phyloP scores from a whole-genome alignment of 106 monocot species.

The Acorus calamus region DNA sequence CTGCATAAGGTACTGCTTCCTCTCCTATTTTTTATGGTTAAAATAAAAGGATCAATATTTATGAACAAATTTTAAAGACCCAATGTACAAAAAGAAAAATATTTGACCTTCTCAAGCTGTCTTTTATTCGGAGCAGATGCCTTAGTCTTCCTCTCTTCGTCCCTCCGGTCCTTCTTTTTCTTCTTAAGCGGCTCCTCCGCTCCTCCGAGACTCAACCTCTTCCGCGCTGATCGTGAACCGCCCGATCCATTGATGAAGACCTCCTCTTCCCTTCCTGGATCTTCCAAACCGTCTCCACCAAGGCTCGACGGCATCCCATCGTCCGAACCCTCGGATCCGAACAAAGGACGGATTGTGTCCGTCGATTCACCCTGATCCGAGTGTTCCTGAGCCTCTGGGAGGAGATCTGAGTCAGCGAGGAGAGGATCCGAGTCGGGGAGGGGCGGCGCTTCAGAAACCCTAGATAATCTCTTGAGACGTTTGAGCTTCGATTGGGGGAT shows the following conservation, averaged over 20 bases:
- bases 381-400: not conserved
- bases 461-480: slow-evolving; percentile 32
- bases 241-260: slow-evolving; percentile 9
- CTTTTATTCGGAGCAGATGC: slow-evolving; percentile 38
- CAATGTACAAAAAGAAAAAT: not conserved
- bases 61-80: not conserved
- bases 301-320: slow-evolving; percentile 9
- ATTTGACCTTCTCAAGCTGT: slow-evolving; percentile 47
- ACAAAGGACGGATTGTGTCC: slow-evolving; percentile 56
- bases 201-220: slow-evolving; percentile 37
- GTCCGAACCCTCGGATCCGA: slow-evolving; percentile 6
- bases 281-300: not conserved
- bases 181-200: slow-evolving; percentile 23
- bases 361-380: not conserved
- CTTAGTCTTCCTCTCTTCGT: slow-evolving; percentile 10
- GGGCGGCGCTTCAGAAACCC: slow-evolving; percentile 1
- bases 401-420: not conserved
- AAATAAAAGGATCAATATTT: not conserved
- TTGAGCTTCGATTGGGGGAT: slow-evolving; percentile 23
- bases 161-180: slow-evolving; percentile 19
- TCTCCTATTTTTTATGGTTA: slow-evolving; percentile 31
- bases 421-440: not conserved
- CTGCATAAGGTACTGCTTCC: slow-evolving; percentile 46
- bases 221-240: slow-evolving; percentile 46
- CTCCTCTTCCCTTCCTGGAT: not conserved